These are phyloP conservation scores for Chytridiales sp. DNA, from an alignment of 371 early-diverging fungal genomes.

Conservation along the genomic window DNA sequence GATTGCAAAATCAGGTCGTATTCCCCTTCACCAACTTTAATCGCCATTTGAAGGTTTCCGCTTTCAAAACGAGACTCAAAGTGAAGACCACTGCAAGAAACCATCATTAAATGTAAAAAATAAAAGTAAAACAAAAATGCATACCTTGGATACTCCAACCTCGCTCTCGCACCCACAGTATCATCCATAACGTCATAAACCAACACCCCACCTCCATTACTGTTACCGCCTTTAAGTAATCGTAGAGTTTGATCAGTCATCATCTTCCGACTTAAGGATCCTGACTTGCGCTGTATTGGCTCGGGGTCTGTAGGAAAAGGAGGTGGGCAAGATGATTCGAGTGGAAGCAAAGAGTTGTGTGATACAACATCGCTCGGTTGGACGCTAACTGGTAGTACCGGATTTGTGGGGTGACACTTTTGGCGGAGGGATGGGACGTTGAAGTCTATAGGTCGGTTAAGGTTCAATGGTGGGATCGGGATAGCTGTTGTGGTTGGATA, in stretches of 20 bases:
- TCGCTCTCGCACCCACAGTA: conserved; percentile 9
- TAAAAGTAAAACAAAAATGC: not conserved
- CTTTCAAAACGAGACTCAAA: conserved; percentile 45
- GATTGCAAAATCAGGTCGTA: conserved; percentile 49
- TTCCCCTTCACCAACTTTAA: conserved; percentile 40
- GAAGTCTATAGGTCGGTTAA: conserved; percentile 12
- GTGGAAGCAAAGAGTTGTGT: no score
- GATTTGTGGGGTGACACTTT: no score
- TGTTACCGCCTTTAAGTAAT: conserved; percentile 28
- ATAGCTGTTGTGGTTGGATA: conserved; percentile 9
- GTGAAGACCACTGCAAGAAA: conserved; percentile 17
- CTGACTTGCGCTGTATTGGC: conserved; percentile 19
- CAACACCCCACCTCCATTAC: conserved; percentile 17
- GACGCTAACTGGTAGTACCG: no score
- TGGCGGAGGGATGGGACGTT: no score
- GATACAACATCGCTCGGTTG: no score
- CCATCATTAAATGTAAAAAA: not conserved
- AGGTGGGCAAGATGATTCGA: no score
- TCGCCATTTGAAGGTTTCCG: conserved; percentile 49
- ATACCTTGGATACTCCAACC: conserved; percentile 13
- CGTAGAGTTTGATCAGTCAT: conserved; percentile 44
- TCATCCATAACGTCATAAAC: conserved; percentile 50
- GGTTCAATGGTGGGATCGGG: not conserved
- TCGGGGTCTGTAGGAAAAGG: no score
- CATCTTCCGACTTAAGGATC: conserved; percentile 25